These are phyloP conservation scores for Poronia punctata DNA, from an alignment of 495 filamentous ascomycete species.

Conservation along the genomic window DNA sequence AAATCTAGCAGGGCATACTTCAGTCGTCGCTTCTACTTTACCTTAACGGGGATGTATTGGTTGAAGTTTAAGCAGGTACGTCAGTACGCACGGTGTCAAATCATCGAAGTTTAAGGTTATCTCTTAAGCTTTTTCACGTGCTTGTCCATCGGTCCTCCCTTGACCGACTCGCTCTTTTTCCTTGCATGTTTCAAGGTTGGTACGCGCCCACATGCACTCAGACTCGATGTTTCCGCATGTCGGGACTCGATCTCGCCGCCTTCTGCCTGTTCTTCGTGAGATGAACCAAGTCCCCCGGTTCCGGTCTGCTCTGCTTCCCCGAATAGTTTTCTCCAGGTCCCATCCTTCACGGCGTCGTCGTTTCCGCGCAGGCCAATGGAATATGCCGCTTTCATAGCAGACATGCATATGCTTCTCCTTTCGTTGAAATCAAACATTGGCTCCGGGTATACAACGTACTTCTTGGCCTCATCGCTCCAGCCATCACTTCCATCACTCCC, in stretches of 20 bases:
- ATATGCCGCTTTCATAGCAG: constrained; percentile 61
- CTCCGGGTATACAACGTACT: constrained; percentile 50
- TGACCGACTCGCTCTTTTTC: constrained; percentile 9
- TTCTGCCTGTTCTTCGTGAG: constrained; percentile 21
- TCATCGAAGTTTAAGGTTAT: background rate
- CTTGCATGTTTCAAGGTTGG: constrained; percentile 30
- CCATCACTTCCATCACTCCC: constrained; percentile 25
- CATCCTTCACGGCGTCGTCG: constrained; percentile 50
- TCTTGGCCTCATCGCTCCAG: background rate
- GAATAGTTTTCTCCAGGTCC: constrained; percentile 55
- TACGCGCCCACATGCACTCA: too few species aligned
- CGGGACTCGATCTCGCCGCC: constrained; percentile 16
- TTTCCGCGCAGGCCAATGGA: constrained; percentile 53
- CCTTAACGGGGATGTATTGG: too few species aligned
- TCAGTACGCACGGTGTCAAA: too few species aligned
- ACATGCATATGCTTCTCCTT: constrained; percentile 50
- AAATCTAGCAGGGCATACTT: too few species aligned
- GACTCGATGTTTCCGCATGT: constrained; percentile 1
- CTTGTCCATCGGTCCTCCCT: constrained; percentile 38
- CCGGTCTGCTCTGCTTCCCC: constrained; percentile 43
- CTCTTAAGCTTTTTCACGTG: constrained; percentile 33
- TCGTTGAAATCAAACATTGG: constrained; percentile 66
- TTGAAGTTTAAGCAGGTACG: too few species aligned
- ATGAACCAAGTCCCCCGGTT: constrained; percentile 26
- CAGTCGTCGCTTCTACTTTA: too few species aligned